phyloP scores from a whole-genome alignment of 176 grass and related monocot genomes.

The Cocos nucifera region DNA sequence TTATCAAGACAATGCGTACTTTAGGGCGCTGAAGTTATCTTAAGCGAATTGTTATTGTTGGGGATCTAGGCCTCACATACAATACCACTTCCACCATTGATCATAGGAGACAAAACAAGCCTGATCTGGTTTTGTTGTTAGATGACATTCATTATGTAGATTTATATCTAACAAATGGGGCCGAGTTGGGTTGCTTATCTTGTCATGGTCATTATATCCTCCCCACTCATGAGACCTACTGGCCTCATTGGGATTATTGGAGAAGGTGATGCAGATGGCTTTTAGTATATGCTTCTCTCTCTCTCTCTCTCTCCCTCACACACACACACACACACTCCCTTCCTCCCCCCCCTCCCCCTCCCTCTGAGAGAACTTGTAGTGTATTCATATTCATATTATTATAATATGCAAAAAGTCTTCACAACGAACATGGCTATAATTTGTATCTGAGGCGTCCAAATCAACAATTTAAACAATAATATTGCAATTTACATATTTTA shows the following conservation, averaged over 20 bases:
- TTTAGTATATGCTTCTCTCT: too few species aligned
- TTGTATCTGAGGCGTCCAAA: too few species aligned
- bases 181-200: slow-evolving; percentile 59
- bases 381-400: too few species aligned
- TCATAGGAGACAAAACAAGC: slow-evolving; percentile 57
- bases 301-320: too few species aligned
- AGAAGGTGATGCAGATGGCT: slow-evolving; percentile 43
- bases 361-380: too few species aligned
- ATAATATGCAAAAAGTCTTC: too few species aligned
- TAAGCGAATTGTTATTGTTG: slow-evolving; percentile 53
- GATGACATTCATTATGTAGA: slow-evolving; percentile 79
- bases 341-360: too few species aligned
- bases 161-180: slow-evolving; percentile 76
- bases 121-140: slow-evolving; percentile 63
- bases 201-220: slow-evolving; percentile 18
- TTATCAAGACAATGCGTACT: slow-evolving; percentile 68
- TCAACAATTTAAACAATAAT: too few species aligned
- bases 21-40: slow-evolving; percentile 51
- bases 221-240: slow-evolving; percentile 67
- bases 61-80: slow-evolving; percentile 76
- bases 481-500: too few species aligned
- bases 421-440: too few species aligned
- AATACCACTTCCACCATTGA: slow-evolving; percentile 74
- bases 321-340: too few species aligned
- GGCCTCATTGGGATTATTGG: slow-evolving; percentile 91